These are phyloP conservation scores for Fusarium ambrosium DNA, from an alignment of 2,329 filamentous ascomycete genomes.

Conservation along the genomic window DNA sequence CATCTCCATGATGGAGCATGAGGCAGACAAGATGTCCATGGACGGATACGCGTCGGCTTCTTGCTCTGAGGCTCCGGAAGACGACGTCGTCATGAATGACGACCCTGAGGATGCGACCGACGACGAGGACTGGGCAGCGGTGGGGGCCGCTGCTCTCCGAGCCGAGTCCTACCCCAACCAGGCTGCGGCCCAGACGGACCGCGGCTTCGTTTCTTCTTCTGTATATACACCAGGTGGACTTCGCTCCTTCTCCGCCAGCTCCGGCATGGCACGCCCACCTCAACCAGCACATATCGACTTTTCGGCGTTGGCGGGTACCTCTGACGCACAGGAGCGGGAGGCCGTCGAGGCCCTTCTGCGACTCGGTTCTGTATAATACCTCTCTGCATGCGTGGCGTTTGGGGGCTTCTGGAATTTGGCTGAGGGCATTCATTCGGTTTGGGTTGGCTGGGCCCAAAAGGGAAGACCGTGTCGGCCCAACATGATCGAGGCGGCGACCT, in stretches of 20 bases:
- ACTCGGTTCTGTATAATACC: conserved; percentile 81
- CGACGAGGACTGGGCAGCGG: conserved; percentile 94
- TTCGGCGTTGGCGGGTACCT: conserved; percentile 63
- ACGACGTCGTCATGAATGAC: conserved; percentile 76
- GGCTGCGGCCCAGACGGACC: conserved; percentile 67
- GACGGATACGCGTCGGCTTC: conserved; percentile 78
- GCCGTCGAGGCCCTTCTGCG: conserved; percentile 84
- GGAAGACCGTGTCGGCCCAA: conserved; percentile 50
- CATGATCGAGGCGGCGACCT: conserved; percentile 51
- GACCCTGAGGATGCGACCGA: conserved; percentile 91
- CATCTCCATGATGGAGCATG: conserved; percentile 81
- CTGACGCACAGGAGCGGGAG: conserved; percentile 82
- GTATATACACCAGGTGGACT: conserved; percentile 62
- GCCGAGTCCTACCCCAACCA: conserved; percentile 72
- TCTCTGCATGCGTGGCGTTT: conserved; percentile 69
- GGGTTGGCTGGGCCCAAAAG: conserved; percentile 49
- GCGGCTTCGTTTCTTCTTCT: conserved; percentile 57
- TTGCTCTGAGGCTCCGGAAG: conserved; percentile 80
- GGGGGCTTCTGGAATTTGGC: conserved; percentile 38
- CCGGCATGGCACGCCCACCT: conserved; percentile 68
- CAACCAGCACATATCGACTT: conserved; percentile 67
- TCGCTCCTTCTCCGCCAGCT: conserved; percentile 64
- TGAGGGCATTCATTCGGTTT: conserved; percentile 39
- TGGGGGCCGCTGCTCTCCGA: conserved; percentile 87
- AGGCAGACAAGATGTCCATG: conserved; percentile 95